These are phyloP conservation scores for Mariannaea elegans DNA, from an alignment of 2,329 filamentous ascomycete genomes.

Conservation along the genomic window DNA sequence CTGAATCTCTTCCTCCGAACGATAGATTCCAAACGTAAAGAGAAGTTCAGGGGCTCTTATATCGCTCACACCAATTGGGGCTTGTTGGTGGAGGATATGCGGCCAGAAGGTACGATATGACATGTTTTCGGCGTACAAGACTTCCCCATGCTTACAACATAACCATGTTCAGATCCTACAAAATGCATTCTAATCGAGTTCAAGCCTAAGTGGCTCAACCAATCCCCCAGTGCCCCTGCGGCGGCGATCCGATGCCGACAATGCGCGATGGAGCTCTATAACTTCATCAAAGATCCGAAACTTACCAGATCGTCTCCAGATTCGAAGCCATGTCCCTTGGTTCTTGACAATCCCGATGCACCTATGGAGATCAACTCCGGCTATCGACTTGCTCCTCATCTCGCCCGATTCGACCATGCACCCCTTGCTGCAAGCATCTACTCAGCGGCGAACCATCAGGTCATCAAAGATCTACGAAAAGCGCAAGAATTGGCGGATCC, in stretches of 20 bases:
- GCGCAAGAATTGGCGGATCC: conserved; percentile 55
- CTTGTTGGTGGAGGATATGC: conserved; percentile 79
- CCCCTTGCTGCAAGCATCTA: conserved; percentile 37
- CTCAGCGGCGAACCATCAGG: conserved; percentile 44
- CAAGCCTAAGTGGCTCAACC: conserved; percentile 85
- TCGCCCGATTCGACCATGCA: conserved; percentile 41
- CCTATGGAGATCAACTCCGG: conserved; percentile 54
- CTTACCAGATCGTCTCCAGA: conserved; percentile 46
- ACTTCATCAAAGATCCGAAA: conserved; percentile 45
- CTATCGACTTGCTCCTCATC: conserved; percentile 49
- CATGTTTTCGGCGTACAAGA: not conserved
- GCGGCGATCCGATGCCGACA: conserved; percentile 75
- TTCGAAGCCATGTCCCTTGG: conserved; percentile 69
- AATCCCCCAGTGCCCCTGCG: conserved; percentile 75
- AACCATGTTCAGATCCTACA: conserved; percentile 38
- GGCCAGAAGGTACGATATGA: conserved; percentile 41
- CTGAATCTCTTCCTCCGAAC: conserved; percentile 63
- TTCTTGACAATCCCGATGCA: conserved; percentile 64
- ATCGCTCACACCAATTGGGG: conserved; percentile 68
- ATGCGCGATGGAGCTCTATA: conserved; percentile 66
- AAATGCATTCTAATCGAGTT: conserved; percentile 69
- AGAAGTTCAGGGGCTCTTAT: conserved; percentile 59
- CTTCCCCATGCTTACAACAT: conserved; percentile 7
- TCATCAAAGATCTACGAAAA: conserved; percentile 46
- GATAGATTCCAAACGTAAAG: conserved; percentile 55